A percentile compares a stretch with the other conserved stretches of the same genome.
Conservation (phyloP, 257 asterid genomes). For the Agastache rugosa region DNA sequence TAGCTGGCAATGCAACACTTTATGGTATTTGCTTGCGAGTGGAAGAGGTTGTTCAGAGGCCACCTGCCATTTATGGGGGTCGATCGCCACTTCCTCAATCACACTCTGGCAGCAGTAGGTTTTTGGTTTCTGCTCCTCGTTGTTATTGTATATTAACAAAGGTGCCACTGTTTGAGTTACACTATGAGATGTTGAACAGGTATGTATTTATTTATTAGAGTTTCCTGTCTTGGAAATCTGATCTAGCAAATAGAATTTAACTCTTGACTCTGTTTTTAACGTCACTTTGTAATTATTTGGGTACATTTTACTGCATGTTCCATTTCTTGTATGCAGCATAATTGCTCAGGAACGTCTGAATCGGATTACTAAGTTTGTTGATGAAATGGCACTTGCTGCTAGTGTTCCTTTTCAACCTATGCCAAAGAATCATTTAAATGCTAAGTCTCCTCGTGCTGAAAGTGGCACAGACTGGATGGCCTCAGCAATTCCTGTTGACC, state of each 20-base stretch:
- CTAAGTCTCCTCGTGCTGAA: slow-evolving; percentile 50
- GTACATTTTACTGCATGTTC: slow-evolving; percentile 32
- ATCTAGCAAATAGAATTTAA: slow-evolving; percentile 14
- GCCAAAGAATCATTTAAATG: slow-evolving; percentile 40
- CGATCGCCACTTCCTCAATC: slow-evolving; percentile 62
- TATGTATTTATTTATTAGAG: slow-evolving; percentile 37
- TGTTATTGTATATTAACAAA: slow-evolving; percentile 92
- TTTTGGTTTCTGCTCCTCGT: slow-evolving; percentile 93
- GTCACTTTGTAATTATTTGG: slow-evolving; percentile 3
- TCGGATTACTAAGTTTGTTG: slow-evolving; percentile 75
- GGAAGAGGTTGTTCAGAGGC: slow-evolving; percentile 86
- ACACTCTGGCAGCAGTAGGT: slow-evolving; percentile 58
- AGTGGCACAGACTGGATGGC: slow-evolving; percentile 66
- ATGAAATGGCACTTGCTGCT: slow-evolving; percentile 59
- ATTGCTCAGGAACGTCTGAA: slow-evolving; percentile 89
- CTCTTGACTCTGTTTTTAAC: slow-evolving; percentile 25
- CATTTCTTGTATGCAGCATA: slow-evolving; percentile 69
- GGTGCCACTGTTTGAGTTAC: slow-evolving; percentile 91
- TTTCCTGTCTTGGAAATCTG: slow-evolving; percentile 2
- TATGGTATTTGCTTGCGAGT: slow-evolving; percentile 94
- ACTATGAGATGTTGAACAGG: slow-evolving; percentile 91
- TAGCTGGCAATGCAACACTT: slow-evolving; percentile 87
- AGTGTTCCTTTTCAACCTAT: slow-evolving; percentile 46
- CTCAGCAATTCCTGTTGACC: slow-evolving; percentile 71
- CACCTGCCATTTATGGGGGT: slow-evolving; percentile 62